phyloP scores from a whole-genome alignment of 1,284 basidiomycete species.

The Schizophyllum amplum region DNA sequence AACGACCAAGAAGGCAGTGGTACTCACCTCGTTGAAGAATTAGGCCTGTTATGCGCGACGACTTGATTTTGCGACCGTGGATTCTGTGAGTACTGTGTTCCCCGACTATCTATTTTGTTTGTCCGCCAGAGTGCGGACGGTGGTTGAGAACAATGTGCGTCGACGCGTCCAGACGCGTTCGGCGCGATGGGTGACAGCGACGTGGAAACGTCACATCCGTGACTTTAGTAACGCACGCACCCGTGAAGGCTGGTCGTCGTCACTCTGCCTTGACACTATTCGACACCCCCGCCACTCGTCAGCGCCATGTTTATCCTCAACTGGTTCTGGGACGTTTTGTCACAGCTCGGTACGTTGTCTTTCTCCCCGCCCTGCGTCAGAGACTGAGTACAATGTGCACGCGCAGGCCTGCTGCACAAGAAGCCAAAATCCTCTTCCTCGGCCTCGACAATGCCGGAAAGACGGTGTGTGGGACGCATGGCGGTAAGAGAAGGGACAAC shows the following conservation, averaged over 20 bases:
- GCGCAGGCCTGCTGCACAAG: conserved; percentile 89
- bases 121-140: too few relatives aligned
- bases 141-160: not conserved
- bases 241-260: not conserved
- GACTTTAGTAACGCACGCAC: not conserved
- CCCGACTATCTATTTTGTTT: too few relatives aligned
- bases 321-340: conserved; percentile 94
- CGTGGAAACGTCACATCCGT: not conserved
- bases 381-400: not conserved
- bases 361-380: not conserved
- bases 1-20: too few relatives aligned
- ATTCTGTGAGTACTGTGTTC: too few relatives aligned
- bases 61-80: too few relatives aligned
- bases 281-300: not conserved
- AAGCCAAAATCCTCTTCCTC: conserved; percentile 99
- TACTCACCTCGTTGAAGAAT: too few relatives aligned
- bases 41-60: too few relatives aligned
- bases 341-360: conserved; percentile 68
- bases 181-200: not conserved
- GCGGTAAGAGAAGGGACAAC: not conserved
- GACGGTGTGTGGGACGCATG: conserved; percentile 59
- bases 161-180: too few relatives aligned
- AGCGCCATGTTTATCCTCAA: conserved; percentile 76
- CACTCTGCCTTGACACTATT: not conserved
- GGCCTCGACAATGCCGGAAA: conserved; percentile 99